phyloP scores from a whole-genome alignment of 1,284 basidiomycete genomes.

The Sporisorium iseilematis-ciliati region DNA sequence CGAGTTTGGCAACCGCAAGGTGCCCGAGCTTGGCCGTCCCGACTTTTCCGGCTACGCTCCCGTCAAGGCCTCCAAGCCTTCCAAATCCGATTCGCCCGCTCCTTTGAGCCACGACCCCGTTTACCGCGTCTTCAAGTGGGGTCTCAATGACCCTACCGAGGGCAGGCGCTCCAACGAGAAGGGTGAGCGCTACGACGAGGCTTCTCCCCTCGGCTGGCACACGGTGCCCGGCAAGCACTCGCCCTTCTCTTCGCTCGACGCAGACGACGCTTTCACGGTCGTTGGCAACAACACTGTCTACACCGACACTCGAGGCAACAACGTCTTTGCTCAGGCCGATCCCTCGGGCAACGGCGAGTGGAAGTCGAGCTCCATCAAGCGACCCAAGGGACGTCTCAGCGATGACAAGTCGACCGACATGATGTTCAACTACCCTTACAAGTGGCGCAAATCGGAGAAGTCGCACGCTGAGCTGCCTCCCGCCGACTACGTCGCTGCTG shows the following conservation, averaged over 20 bases:
- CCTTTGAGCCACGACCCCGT: slow-evolving; percentile 40
- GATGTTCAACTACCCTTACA: slow-evolving; percentile 61
- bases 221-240: slow-evolving; percentile 48
- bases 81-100: slow-evolving; percentile 5
- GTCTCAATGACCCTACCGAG: slow-evolving; percentile 61
- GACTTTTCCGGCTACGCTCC: slow-evolving; percentile 43
- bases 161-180: slow-evolving; percentile 54
- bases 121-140: slow-evolving; percentile 62
- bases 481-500: slow-evolving; percentile 49
- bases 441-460: slow-evolving; percentile 60
- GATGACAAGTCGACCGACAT: slow-evolving; percentile 53
- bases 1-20: slow-evolving; percentile 24
- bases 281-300: slow-evolving; percentile 47
- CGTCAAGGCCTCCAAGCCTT: slow-evolving; percentile 19
- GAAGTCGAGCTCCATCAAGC: slow-evolving; percentile 37
- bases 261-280: slow-evolving; percentile 22
- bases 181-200: slow-evolving; percentile 45
- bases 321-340: slow-evolving; percentile 59
- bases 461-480: slow-evolving; percentile 53
- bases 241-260: slow-evolving; percentile 35
- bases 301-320: slow-evolving; percentile 61
- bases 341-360: slow-evolving; percentile 53
- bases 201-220: slow-evolving; percentile 60
- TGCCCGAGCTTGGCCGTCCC: slow-evolving; percentile 51
- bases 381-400: slow-evolving; percentile 46